Evolutionary conservation across 805 yeast species (phyloP), one percentile per base, ranked within the genome.

Genomic region (Yarrowia sp.): DNA sequence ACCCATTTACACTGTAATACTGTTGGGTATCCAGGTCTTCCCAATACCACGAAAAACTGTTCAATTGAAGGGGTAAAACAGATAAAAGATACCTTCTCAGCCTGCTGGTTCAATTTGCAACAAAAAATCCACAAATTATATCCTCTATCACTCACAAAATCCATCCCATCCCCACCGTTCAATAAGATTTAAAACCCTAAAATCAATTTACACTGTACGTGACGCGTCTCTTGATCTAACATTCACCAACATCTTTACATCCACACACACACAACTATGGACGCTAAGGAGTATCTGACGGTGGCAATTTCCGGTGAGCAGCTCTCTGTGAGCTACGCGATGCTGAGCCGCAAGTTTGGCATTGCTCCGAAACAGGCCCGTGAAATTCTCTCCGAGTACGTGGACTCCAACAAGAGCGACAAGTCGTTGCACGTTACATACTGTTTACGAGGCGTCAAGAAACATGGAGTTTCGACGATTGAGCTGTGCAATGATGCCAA

Each of bases 251-350:
- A n/a, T n/a, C n/a, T n/a, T n/a, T n/a, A n/a, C n/a, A n/a, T n/a
- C n/a, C n/a, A n/a, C n/a, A 19, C 56, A 49, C 40, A n/a, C 43
- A 28, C 24, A 12, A 28, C 54, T 2, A 54, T 54, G 62, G 46
- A 36, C 35, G 46, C 62, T 12, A 43, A 58, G 22, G 63, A 58
- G 63, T 58, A 58, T 22, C 22, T 58, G 30, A 41, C 51, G 10
- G 63, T 58, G 32, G 51, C 51, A 5, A 17, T 58, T 30, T n/a
- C 17, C 8, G 63, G 63, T 16, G 61, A 54, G 14, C 61, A 54
- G 28, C 61, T 54, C 6, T n/a, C 61, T 3, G 61, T 54, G 17
- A 54, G 35, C 24, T 36, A 38, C 11, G 46, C 44, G 14, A 36
- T 54, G 38, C 35, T 54, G 8, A 24, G 35, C 26, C 44, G 61